Base-by-base conservation (phyloP, 257 asterid species). In the Solanum sejunctum region DNA sequence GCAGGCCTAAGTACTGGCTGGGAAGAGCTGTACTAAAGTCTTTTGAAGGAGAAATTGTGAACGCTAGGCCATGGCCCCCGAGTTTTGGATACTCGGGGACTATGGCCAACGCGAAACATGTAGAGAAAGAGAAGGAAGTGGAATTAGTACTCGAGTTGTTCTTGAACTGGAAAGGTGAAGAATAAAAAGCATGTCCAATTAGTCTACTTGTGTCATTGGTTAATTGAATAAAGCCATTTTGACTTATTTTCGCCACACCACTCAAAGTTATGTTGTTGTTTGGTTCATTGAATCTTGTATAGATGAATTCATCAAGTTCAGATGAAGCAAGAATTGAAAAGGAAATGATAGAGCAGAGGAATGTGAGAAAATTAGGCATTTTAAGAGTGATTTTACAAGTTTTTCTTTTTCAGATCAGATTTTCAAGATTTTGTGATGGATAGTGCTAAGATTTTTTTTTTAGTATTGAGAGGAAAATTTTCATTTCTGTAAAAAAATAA, bases 1-100 rank as follows among this genome's bases (percentile, higher is more conserved):
- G 86, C n/a, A 93, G 88, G 60, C 96, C 96, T n/a, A 93, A 92
- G 85, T 91, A 93, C 86, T 91, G 94, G 60, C 95, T 90, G 1
- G 96, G 95, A 0, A 84, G 92, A 16, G 92, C 87, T 0, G 91
- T 70, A n/a, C 47, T 55, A 6, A 91, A 84, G 3, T 85, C 87
- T 41, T 83, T 83, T 45, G 91, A 36, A 0, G 92, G 88, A 0
- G 95, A 77, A 10, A 92, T 78, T 0, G 91, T 52, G 88, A 93
- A 93, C 11, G 95, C 96, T 10, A 93, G 52, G 23, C 97, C 97
- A 66, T 92, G 93, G 87, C 95, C 95, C 10, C 92, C 94, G 71
- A 91, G 92, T 7, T 85, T 89, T 12, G 93, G 92, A 85, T 89
- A 89, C 85, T 92, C 94, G 0, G 97, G 96, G 36, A 90, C 90